Base-by-base conservation (phyloP, 805 yeast genomes). In the Ogataea corticis region DNA sequence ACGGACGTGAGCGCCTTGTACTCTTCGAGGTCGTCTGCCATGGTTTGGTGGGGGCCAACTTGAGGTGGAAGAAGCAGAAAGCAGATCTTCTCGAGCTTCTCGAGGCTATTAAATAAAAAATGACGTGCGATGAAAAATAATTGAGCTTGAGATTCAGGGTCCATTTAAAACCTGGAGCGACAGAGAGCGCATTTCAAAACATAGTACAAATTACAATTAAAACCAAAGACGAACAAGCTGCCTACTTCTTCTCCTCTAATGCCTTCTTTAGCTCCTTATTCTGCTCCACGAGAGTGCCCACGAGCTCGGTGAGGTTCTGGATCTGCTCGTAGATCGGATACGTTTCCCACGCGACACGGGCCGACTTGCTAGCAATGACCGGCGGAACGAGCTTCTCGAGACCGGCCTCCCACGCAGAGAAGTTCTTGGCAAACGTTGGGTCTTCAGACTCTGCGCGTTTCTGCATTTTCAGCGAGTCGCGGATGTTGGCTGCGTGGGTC, bases 381-480 rank as follows among this genome's bases (percentile, higher is more conserved):
- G 87, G 87, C 41, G 87, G 87, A 6, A 75, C 77, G 4, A 72
- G 71, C 5, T 61, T 53, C 10, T 73, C 72, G 19, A 87, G 76
- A 21, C 72, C 73, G 12, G 59, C 52, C 17, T 68, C 70, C 82
- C 90, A 88, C 15, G 66, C 57, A 5, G 58, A 54, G 33, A 72
- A 69, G 32, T 76, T 70, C 7, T 77, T 75, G n/a, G 72, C 61
- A 59, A 87, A 86, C 46, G 79, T 79, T 0, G 89, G 87, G 61
- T 88, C 96, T 32, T 71, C 76, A 7, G 62, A 60, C 59, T 87
- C 94, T 1, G 90, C 91, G 23, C 73, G 70, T 27, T 73, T 67
- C 58, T 86, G 94, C 9, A 67, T 63, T 42, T 71, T 63, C 23
- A 82, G 50, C 9, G 69, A 66, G 33, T 69, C 69, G 15, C 72